phyloP scores from a whole-genome alignment of 2,329 filamentous ascomycete genomes.

The Chaetomium olivaceum region DNA sequence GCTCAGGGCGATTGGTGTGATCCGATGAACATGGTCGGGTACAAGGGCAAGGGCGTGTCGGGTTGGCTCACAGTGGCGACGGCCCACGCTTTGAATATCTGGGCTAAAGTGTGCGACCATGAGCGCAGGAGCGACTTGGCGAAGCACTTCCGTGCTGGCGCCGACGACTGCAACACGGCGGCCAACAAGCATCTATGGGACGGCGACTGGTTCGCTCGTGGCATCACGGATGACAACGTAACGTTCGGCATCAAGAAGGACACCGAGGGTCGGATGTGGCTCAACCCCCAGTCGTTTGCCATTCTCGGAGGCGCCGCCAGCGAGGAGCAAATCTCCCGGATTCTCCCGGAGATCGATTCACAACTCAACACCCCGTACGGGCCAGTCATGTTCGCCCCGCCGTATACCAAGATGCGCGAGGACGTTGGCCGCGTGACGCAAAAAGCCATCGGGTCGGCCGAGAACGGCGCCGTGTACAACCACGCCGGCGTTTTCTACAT shows the following conservation, averaged over 20 bases:
- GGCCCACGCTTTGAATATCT: conserved; percentile 53
- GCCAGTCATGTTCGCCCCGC: conserved; percentile 56
- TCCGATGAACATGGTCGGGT: conserved; percentile 64
- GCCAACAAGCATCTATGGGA: conserved; percentile 57
- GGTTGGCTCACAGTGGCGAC: conserved; percentile 60
- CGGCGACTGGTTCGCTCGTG: conserved; percentile 57
- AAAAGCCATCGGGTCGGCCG: conserved; percentile 58
- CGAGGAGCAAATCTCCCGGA: conserved; percentile 44
- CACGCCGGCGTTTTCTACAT: conserved; percentile 58
- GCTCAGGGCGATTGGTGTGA: conserved; percentile 63
- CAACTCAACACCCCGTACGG: conserved; percentile 57
- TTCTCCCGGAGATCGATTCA: conserved; percentile 51
- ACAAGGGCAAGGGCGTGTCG: conserved; percentile 58
- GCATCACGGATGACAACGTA: conserved; percentile 58
- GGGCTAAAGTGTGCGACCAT: conserved; percentile 54
- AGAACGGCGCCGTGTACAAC: conserved; percentile 61
- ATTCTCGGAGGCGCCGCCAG: conserved; percentile 55
- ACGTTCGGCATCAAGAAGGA: conserved; percentile 54
- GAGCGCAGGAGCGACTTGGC: conserved; percentile 45
- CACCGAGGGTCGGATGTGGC: conserved; percentile 57
- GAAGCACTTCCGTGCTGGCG: conserved; percentile 47
- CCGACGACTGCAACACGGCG: conserved; percentile 49
- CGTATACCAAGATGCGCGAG: conserved; percentile 57
- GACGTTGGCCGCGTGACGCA: conserved; percentile 60
- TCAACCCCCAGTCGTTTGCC: conserved; percentile 58